A percentile compares a stretch with the other conserved stretches of the same genome.
These are phyloP conservation scores for Madurella fahalii DNA, from an alignment of 2,329 filamentous ascomycete species.

Conservation along the genomic window DNA sequence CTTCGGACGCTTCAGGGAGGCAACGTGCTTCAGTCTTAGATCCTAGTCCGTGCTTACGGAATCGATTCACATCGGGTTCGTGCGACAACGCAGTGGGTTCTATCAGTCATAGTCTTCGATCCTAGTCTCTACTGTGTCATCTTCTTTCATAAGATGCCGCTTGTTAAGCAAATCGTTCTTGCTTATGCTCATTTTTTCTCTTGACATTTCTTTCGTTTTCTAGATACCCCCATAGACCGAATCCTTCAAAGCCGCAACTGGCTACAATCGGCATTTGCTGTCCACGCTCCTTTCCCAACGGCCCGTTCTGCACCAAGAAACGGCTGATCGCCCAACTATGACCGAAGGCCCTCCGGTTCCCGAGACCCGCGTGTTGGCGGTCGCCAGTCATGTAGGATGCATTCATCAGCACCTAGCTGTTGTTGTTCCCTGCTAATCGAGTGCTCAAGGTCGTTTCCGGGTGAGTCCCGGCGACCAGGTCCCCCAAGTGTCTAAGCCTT, in stretches of 20 bases:
- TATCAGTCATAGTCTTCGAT: background rate
- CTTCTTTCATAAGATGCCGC: background rate
- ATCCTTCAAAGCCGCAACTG: background rate
- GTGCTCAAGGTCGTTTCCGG: conserved; percentile 63
- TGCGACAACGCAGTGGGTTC: conserved; percentile 5
- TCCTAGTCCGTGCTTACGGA: background rate
- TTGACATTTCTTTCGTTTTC: background rate
- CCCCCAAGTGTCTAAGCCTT: background rate
- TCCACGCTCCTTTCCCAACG: background rate
- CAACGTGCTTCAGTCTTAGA: background rate
- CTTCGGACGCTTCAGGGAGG: background rate
- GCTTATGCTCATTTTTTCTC: background rate
- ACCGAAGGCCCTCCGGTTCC: conserved; percentile 43
- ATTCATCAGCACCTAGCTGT: conserved; percentile 1
- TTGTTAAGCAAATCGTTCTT: background rate
- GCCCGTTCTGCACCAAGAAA: background rate
- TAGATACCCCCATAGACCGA: conserved; percentile 12
- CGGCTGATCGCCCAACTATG: conserved; percentile 29
- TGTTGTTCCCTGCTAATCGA: conserved; percentile 20
- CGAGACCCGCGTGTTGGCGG: conserved; percentile 69
- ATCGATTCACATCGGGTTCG: background rate
- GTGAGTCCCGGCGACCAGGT: conserved; percentile 45
- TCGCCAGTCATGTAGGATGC: conserved; percentile 86
- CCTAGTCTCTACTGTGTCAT: background rate
- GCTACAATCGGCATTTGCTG: conserved; percentile 3